Conservation (phyloP, 345 rosid species). For the Acer negundo region DNA sequence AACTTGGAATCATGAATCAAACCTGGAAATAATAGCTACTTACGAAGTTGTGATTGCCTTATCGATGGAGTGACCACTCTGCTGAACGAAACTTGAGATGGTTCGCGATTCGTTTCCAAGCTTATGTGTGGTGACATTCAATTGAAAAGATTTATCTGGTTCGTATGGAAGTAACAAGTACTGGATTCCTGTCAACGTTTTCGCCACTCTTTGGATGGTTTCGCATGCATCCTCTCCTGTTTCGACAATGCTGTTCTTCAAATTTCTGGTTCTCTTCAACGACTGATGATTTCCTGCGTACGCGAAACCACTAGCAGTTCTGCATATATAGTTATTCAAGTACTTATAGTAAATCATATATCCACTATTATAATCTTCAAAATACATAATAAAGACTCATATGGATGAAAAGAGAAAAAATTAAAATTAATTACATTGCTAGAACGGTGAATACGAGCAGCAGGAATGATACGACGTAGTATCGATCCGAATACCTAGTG, state of each 20-base stretch:
- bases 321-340: slow-evolving; percentile 17
- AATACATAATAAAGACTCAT: neutral
- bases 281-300: slow-evolving; percentile 45
- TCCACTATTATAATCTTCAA: neutral
- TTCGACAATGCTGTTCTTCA: slow-evolving; percentile 44
- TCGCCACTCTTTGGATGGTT: slow-evolving; percentile 36
- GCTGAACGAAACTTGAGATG: slow-evolving; percentile 42
- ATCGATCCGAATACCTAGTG: slow-evolving; percentile 25
- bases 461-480: slow-evolving; percentile 31
- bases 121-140: slow-evolving; percentile 43
- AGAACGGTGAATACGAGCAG: slow-evolving; percentile 47
- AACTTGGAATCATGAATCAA: too few relatives aligned
- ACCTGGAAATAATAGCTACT: slow-evolving; percentile 13
- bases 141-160: slow-evolving; percentile 29
- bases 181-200: slow-evolving; percentile 42
- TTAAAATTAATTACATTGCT: slow-evolving; percentile 13
- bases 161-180: slow-evolving; percentile 51
- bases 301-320: slow-evolving; percentile 45
- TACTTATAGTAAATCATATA: too few relatives aligned
- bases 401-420: too few relatives aligned
- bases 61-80: slow-evolving; percentile 41
- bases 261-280: slow-evolving; percentile 36
- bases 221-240: slow-evolving; percentile 41
- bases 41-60: slow-evolving; percentile 52
- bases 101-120: slow-evolving; percentile 43